A percentile compares a stretch with the other conserved stretches of the same genome.
Evolutionary conservation across 139 green algal species (phyloP).

Genomic region (Volvox africanus): DNA sequence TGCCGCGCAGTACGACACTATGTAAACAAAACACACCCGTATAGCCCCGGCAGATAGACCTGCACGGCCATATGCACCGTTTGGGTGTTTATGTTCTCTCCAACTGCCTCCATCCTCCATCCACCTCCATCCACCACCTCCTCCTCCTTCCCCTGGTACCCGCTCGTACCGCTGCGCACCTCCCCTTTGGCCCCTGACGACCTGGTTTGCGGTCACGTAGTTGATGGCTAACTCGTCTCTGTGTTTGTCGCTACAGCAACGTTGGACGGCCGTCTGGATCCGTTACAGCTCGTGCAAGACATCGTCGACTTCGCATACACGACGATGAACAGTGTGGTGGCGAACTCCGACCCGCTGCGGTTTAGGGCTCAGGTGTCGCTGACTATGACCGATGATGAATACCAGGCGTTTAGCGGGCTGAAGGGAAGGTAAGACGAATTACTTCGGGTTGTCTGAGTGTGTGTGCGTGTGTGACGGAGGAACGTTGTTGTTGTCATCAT

Average conservation of each 20-base stretch:
- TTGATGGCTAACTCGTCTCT: neutral
- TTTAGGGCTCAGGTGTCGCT: neutral
- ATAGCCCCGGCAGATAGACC: too few relatives aligned
- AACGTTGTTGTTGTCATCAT: too few relatives aligned
- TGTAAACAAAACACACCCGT: too few relatives aligned
- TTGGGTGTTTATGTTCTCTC: too few relatives aligned
- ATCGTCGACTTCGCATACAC: neutral
- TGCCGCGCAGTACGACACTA: too few relatives aligned
- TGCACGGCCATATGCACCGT: too few relatives aligned
- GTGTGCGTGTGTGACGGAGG: neutral
- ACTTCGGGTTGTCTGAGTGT: neutral
- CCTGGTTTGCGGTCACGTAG: too few relatives aligned
- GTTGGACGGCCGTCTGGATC: neutral
- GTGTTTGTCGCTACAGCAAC: neutral
- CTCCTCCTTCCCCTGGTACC: too few relatives aligned
- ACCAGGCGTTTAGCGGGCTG: neutral
- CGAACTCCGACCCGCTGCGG: neutral
- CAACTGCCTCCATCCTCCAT: too few relatives aligned
- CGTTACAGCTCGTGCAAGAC: neutral
- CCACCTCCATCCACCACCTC: too few relatives aligned
- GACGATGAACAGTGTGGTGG: neutral
- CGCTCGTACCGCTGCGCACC: too few relatives aligned
- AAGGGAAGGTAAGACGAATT: neutral
- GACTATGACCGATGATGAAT: neutral
- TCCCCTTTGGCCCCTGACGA: too few relatives aligned